phyloP scores from a whole-genome alignment of 768 basidiomycete species.

The Lactifluus hygrophoroides region DNA sequence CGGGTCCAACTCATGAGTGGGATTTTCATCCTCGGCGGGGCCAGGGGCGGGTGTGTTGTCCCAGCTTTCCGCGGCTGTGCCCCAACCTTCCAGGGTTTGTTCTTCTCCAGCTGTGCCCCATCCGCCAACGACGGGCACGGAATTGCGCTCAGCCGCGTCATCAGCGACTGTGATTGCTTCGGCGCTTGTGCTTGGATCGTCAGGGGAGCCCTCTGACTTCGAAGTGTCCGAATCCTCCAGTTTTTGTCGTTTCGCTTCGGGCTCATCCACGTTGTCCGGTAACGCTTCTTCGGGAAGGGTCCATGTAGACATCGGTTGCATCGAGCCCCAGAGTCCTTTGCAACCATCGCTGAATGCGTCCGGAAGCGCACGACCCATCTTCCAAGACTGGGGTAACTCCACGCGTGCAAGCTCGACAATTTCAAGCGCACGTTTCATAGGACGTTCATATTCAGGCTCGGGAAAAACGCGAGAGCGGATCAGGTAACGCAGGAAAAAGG shows the following conservation, averaged over 20 bases:
- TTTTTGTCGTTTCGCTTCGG: conserved; percentile 23
- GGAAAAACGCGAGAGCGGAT: conserved; percentile 46
- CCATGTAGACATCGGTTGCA: conserved; percentile 12
- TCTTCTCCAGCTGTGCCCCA: not conserved
- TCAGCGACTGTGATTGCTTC: not conserved
- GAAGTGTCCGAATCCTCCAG: conserved; percentile 5
- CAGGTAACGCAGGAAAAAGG: conserved; percentile 56
- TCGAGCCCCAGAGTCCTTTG: conserved; percentile 39
- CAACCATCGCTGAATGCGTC: conserved; percentile 45
- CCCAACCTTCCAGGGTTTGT: not conserved
- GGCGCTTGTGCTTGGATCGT: not conserved
- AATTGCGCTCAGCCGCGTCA: not conserved
- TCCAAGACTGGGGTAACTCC: conserved; percentile 45
- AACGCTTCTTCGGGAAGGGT: not conserved
- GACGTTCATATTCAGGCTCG: conserved; percentile 38
- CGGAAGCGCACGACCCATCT: conserved; percentile 39
- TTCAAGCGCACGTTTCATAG: conserved; percentile 38
- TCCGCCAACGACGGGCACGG: not conserved
- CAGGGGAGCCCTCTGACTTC: not conserved
- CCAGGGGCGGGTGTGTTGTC: not conserved
- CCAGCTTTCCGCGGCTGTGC: conserved; percentile 10
- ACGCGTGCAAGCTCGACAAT: conserved; percentile 35
- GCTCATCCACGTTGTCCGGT: conserved; percentile 15
- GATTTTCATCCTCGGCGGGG: not conserved
- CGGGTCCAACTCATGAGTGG: not conserved